Conservation (phyloP, 495 filamentous ascomycete genomes). For the Talaromyces stipitatus region DNA sequence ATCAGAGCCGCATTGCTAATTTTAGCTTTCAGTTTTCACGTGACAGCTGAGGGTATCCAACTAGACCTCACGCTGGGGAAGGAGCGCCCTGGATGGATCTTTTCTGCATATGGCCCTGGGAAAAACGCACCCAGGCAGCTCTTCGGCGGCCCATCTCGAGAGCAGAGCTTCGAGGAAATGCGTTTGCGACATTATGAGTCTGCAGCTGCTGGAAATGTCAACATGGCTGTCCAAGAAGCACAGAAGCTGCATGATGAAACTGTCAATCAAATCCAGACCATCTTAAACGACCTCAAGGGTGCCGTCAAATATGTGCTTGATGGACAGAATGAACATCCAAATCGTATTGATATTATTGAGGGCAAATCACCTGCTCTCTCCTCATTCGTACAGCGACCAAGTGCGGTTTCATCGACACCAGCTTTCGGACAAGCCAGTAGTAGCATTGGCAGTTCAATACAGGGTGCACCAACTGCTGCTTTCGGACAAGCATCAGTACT, state of each 20-base stretch:
- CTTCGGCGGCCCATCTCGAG: constrained; percentile 68
- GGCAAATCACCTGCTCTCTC: constrained; percentile 23
- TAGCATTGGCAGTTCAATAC: neutral
- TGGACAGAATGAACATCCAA: constrained; percentile 66
- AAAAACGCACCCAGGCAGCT: constrained; percentile 66
- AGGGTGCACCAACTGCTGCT: constrained; percentile 10
- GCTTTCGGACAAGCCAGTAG: constrained; percentile 23
- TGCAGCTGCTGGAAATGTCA: constrained; percentile 48
- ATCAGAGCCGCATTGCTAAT: neutral
- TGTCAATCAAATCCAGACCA: constrained; percentile 59
- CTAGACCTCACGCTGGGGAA: constrained; percentile 49
- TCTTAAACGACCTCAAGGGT: constrained; percentile 57
- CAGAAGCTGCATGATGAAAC: constrained; percentile 48
- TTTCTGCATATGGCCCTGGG: constrained; percentile 76
- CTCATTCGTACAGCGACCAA: constrained; percentile 23
- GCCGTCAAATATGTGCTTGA: constrained; percentile 66
- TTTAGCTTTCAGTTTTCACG: constrained; percentile 29
- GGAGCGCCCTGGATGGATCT: constrained; percentile 69
- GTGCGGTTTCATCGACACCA: constrained; percentile 19
- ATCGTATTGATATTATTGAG: constrained; percentile 65
- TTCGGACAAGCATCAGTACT: constrained; percentile 24
- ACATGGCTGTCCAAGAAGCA: constrained; percentile 62
- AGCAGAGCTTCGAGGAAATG: constrained; percentile 80
- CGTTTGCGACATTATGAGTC: constrained; percentile 59
- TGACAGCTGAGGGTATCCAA: constrained; percentile 50